Conservation (phyloP, 768 basidiomycete species). For the Lactarius hengduanensis region DNA sequence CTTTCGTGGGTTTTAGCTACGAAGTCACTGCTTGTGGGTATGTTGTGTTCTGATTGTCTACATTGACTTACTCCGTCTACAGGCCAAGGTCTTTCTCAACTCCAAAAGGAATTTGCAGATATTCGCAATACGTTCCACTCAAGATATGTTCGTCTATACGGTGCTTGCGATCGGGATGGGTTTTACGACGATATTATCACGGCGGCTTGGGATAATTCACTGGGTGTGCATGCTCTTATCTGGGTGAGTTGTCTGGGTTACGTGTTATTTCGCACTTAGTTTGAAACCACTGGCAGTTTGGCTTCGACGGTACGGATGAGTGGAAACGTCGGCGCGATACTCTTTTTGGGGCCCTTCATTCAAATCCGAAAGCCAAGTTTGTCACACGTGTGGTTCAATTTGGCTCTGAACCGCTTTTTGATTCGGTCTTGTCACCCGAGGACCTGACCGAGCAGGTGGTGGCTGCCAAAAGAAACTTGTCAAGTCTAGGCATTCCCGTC, state of each 20-base stretch:
- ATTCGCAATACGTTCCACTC: constrained; percentile 59
- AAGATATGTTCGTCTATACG: constrained; percentile 59
- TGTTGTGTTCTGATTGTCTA: not conserved
- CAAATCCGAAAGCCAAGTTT: constrained; percentile 48
- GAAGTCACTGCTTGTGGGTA: constrained; percentile 62
- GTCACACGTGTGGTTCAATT: constrained; percentile 68
- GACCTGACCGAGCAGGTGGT: constrained; percentile 52
- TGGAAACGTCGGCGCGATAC: constrained; percentile 35
- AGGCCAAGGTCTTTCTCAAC: constrained; percentile 57
- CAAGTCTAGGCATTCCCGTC: constrained; percentile 58
- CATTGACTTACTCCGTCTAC: constrained; percentile 17
- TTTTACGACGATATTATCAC: constrained; percentile 59
- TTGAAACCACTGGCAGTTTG: constrained; percentile 30
- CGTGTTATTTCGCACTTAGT: not conserved
- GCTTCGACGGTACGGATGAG: constrained; percentile 32
- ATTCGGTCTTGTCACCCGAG: constrained; percentile 49
- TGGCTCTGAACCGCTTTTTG: constrained; percentile 69
- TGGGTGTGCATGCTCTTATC: constrained; percentile 72
- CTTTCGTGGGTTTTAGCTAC: constrained; percentile 76
- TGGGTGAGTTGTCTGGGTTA: constrained; percentile 49
- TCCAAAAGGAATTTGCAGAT: constrained; percentile 56
- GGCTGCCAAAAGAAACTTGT: constrained; percentile 48
- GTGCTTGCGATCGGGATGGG: constrained; percentile 40
- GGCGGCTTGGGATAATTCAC: constrained; percentile 64
- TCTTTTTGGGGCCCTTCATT: constrained; percentile 33